phyloP scores from a whole-genome alignment of 1,284 basidiomycete species.

The Apiotrichum sp. region DNA sequence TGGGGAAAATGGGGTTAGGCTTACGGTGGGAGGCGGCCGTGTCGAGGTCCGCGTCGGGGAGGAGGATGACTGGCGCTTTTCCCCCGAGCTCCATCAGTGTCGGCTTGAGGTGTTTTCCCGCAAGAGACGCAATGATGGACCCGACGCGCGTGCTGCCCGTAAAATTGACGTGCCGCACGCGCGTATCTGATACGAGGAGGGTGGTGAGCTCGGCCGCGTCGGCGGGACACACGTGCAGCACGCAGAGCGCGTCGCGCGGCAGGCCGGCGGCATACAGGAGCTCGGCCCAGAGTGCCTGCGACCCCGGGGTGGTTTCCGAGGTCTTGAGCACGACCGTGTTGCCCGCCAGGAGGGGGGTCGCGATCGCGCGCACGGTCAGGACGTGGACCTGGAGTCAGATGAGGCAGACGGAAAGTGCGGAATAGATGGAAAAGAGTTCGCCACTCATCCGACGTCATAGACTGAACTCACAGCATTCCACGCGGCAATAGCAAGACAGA shows the following conservation, averaged over 20 bases:
- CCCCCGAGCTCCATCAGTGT: conserved; percentile 48
- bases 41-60: conserved; percentile 58
- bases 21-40: conserved; percentile 50
- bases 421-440: too few species aligned
- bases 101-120: conserved; percentile 48
- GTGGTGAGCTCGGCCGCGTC: conserved; percentile 51
- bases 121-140: conserved; percentile 33
- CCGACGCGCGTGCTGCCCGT: conserved; percentile 50
- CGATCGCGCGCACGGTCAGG: conserved; percentile 49
- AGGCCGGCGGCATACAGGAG: conserved; percentile 52
- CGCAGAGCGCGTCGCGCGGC: conserved; percentile 57
- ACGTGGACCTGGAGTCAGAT: conserved; percentile 3
- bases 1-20: not conserved
- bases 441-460: too few species aligned
- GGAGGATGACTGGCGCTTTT: conserved; percentile 50
- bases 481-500: conserved; percentile 23
- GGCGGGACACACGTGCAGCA: conserved; percentile 53
- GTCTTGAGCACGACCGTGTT: conserved; percentile 61
- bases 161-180: conserved; percentile 49
- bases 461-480: conserved; percentile 23
- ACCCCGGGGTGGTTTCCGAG: conserved; percentile 55
- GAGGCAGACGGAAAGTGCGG: not conserved
- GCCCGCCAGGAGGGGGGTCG: conserved; percentile 57
- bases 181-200: conserved; percentile 54
- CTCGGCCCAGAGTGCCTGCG: conserved; percentile 53